A percentile compares a stretch with the other conserved stretches of the same genome.
phyloP scores from a whole-genome alignment of 2,329 filamentous ascomycete species.

The Atkinsonella texensis region DNA sequence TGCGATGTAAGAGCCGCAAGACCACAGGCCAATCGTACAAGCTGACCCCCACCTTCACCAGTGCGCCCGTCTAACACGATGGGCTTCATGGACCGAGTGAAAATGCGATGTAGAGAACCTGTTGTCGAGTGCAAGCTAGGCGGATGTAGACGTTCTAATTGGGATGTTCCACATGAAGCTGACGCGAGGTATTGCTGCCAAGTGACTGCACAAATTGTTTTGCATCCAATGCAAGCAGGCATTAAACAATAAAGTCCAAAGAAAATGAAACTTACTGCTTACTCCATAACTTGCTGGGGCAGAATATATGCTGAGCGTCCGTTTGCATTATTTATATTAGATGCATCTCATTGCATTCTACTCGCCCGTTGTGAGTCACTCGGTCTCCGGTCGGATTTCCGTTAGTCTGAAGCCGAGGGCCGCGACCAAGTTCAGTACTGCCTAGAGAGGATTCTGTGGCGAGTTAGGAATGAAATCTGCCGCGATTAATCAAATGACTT shows the following conservation, averaged over 20 bases:
- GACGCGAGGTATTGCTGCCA: neutral
- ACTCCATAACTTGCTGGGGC: no score
- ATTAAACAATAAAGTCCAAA: neutral
- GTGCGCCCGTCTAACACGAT: conserved; percentile 43
- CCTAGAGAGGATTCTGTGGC: no score
- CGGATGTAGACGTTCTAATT: neutral
- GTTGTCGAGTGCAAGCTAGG: neutral
- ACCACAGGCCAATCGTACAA: conserved; percentile 43
- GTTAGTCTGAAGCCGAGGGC: neutral
- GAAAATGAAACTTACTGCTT: no score
- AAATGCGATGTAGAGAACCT: neutral
- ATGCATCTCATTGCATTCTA: neutral
- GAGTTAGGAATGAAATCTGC: no score
- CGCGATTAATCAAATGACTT: no score
- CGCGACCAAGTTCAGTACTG: neutral
- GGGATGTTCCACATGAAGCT: neutral
- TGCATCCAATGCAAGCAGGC: neutral
- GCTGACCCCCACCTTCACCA: conserved; percentile 51
- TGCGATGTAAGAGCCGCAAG: conserved; percentile 43
- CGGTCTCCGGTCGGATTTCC: neutral
- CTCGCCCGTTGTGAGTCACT: neutral
- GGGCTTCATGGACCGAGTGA: conserved; percentile 14
- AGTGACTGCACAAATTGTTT: neutral
- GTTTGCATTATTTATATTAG: neutral
- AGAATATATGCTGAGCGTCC: neutral